Evolutionary conservation across 306 rosid genomes (phyloP).

Genomic region (Trifolium subterraneum): DNA sequence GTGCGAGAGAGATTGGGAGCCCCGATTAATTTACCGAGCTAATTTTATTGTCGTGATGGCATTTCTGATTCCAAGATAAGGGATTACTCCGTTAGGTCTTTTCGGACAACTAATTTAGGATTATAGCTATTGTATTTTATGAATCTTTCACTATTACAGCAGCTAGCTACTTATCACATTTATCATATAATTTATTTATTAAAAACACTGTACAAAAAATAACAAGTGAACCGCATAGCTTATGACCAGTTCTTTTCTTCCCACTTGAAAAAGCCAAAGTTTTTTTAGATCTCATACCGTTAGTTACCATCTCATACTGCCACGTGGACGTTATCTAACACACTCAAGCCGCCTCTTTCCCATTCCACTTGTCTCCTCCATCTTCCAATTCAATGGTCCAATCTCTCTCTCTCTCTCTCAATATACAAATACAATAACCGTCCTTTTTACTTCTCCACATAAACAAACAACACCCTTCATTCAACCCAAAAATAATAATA

Average conservation of each 20-base stretch:
- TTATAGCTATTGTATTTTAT: too few species aligned
- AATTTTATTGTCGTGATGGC: too few species aligned
- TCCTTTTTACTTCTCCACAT: constrained; percentile 14
- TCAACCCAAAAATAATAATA: neutral
- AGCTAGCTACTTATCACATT: too few species aligned
- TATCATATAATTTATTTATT: too few species aligned
- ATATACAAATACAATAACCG: too few species aligned
- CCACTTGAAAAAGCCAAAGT: neutral
- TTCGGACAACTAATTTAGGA: too few species aligned
- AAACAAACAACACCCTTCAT: neutral
- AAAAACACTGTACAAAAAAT: neutral
- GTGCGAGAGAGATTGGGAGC: too few species aligned
- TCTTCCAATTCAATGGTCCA: constrained; percentile 18
- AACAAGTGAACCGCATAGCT: constrained; percentile 5
- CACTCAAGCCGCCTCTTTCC: constrained; percentile 37
- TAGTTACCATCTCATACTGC: constrained; percentile 30
- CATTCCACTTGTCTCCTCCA: constrained; percentile 33
- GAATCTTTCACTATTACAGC: too few species aligned
- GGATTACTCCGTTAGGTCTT: too few species aligned
- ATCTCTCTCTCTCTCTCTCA: constrained; percentile 24
- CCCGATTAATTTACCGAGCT: too few species aligned
- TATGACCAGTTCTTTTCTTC: constrained; percentile 7
- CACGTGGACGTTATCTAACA: constrained; percentile 35
- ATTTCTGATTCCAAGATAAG: too few species aligned
- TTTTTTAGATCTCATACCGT: neutral